Percentiles rank a stretch among this genome's conserved stretches.
phyloP scores from a whole-genome alignment of 1,284 basidiomycete genomes.

The Wolfiporia cocos region DNA sequence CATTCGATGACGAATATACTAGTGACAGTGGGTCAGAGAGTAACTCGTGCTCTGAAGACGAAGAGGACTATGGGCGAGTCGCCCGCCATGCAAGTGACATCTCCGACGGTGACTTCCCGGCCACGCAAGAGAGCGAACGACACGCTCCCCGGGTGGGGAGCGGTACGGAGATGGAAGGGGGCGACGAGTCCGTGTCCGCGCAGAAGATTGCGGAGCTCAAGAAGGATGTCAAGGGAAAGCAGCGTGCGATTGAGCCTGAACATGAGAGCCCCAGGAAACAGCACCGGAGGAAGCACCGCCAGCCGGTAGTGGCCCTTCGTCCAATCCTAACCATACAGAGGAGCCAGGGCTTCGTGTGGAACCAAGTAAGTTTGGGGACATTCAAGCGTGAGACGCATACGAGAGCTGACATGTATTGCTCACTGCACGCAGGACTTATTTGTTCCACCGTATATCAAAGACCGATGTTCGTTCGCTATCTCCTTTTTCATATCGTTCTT shows the following conservation, averaged over 20 bases:
- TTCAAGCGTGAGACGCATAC: conserved; percentile 1
- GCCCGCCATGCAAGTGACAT: conserved; percentile 20
- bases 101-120: conserved; percentile 26
- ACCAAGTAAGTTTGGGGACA: conserved; percentile 49
- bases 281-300: conserved; percentile 51
- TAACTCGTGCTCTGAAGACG: conserved; percentile 65
- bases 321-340: conserved; percentile 79
- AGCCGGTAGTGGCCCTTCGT: conserved; percentile 54
- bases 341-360: conserved; percentile 86
- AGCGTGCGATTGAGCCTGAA: conserved; percentile 62
- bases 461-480: conserved; percentile 59
- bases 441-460: conserved; percentile 81
- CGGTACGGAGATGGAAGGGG: conserved; percentile 52
- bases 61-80: conserved; percentile 48
- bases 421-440: conserved; percentile 63
- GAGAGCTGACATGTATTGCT: conserved; percentile 7
- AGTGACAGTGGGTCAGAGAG: conserved; percentile 38
- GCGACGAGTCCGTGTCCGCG: conserved; percentile 33
- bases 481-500: conserved; percentile 12
- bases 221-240: conserved; percentile 72
- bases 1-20: conserved; percentile 41
- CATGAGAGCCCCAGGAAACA: conserved; percentile 43
- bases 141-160: conserved; percentile 35
- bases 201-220: conserved; percentile 34
- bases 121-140: conserved; percentile 19